These are phyloP conservation scores for Termitomyces sp. DNA, from an alignment of 768 basidiomycete species.

Conservation along the genomic window DNA sequence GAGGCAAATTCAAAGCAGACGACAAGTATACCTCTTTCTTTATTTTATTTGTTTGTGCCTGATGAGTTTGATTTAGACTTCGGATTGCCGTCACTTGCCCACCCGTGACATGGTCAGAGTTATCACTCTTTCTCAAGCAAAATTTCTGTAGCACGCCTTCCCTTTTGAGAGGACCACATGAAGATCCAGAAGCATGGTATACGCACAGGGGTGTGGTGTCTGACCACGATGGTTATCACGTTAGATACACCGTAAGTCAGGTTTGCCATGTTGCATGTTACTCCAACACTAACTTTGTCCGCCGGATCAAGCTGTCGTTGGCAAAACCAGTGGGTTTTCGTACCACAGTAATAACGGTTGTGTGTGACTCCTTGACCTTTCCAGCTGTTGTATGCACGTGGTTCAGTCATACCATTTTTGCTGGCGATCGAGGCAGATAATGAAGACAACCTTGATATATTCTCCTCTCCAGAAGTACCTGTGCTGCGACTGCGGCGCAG, in stretches of 20 bases:
- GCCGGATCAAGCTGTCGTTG: slow-evolving; percentile 26
- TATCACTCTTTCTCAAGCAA: slow-evolving; percentile 27
- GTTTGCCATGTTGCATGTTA: background rate
- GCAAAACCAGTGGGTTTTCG: slow-evolving; percentile 31
- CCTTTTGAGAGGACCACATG: slow-evolving; percentile 28
- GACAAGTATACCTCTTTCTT: slow-evolving; percentile 20
- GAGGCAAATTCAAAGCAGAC: slow-evolving; percentile 29
- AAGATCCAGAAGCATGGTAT: slow-evolving; percentile 38
- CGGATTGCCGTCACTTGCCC: slow-evolving; percentile 26
- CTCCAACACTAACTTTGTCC: background rate
- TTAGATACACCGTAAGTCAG: slow-evolving; percentile 28
- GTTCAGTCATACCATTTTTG: slow-evolving; percentile 32
- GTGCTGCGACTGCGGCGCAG: slow-evolving; percentile 26
- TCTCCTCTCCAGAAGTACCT: slow-evolving; percentile 28
- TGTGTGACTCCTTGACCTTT: background rate
- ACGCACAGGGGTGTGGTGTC: slow-evolving; percentile 20
- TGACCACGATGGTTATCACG: slow-evolving; percentile 24
- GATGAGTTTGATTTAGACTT: slow-evolving; percentile 18
- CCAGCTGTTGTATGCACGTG: slow-evolving; percentile 37
- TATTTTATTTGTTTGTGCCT: background rate
- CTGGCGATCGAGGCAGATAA: slow-evolving; percentile 28
- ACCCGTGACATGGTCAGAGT: slow-evolving; percentile 25
- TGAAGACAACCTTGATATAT: slow-evolving; percentile 28
- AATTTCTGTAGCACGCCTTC: slow-evolving; percentile 28
- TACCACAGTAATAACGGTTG: background rate